phyloP scores from a whole-genome alignment of 176 grass and related monocot species.

The Luzula sylvatica region DNA sequence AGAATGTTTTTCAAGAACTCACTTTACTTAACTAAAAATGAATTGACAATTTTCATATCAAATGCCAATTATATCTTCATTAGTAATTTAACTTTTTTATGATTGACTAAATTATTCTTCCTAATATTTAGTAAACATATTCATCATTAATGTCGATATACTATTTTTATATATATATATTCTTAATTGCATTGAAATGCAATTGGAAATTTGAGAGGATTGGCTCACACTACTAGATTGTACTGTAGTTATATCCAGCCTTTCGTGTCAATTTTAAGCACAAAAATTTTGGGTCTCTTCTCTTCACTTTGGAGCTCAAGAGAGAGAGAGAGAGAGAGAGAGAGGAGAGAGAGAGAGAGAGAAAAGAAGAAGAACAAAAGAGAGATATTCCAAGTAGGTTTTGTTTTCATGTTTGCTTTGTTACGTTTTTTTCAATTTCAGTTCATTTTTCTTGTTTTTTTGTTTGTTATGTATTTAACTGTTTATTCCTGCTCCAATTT shows the following conservation, averaged over 20 bases:
- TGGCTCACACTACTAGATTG: slow-evolving; percentile 11
- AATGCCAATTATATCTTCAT: too few relatives aligned
- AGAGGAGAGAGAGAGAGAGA: not conserved
- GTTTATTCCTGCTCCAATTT: slow-evolving; percentile 1
- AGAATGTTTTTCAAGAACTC: too few relatives aligned
- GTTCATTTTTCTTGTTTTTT: not conserved
- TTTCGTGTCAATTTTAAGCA: slow-evolving; percentile 19
- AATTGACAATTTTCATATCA: too few relatives aligned
- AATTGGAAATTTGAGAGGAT: too few relatives aligned
- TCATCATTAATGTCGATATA: too few relatives aligned
- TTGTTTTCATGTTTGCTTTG: slow-evolving; percentile 13
- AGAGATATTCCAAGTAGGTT: not conserved
- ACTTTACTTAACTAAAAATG: too few relatives aligned
- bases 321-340: slow-evolving; percentile 6
- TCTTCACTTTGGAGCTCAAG: slow-evolving; percentile 5
- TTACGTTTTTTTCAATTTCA: slow-evolving; percentile 1
- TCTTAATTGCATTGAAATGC: too few relatives aligned
- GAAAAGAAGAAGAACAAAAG: not conserved
- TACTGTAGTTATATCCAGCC: slow-evolving; percentile 19
- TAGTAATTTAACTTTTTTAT: too few relatives aligned
- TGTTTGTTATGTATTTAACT: not conserved
- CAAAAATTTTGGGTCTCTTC: slow-evolving; percentile 11
- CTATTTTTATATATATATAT: too few relatives aligned
- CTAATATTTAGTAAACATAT: too few relatives aligned
- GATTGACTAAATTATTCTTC: too few relatives aligned